phyloP scores from a whole-genome alignment of 1,284 basidiomycete genomes.

The Ustilago esculenta region DNA sequence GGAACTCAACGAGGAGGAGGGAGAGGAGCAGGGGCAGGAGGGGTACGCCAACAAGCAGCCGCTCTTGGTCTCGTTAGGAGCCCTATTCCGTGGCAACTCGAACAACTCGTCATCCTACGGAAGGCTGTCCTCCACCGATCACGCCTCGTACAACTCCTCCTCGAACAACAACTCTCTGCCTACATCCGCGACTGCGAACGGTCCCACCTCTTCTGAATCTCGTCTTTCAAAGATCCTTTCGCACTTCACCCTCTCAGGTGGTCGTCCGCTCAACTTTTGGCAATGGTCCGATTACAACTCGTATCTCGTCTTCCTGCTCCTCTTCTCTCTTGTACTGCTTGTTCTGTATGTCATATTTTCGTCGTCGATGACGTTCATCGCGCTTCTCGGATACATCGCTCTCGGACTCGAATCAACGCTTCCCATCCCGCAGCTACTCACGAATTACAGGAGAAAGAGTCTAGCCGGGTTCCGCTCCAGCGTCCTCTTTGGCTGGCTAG shows the following conservation, averaged over 20 bases:
- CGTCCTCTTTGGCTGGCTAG: slow-evolving; percentile 73
- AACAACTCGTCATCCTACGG: slow-evolving; percentile 6
- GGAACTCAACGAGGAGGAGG: slow-evolving; percentile 8
- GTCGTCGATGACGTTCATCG: slow-evolving; percentile 74
- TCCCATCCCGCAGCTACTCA: slow-evolving; percentile 52
- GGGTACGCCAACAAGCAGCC: slow-evolving; percentile 40
- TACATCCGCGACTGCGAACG: too few relatives aligned
- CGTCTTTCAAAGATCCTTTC: neutral
- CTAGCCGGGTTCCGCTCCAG: slow-evolving; percentile 84
- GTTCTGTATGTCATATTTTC: slow-evolving; percentile 74
- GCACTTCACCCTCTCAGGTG: neutral
- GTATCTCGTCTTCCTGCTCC: slow-evolving; percentile 83
- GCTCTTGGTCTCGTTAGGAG: slow-evolving; percentile 37
- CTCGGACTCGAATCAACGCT: slow-evolving; percentile 70
- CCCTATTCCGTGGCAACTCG: slow-evolving; percentile 12
- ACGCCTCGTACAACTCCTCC: slow-evolving; percentile 2
- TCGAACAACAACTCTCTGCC: neutral
- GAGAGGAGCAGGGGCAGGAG: slow-evolving; percentile 8
- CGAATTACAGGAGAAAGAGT: slow-evolving; percentile 77
- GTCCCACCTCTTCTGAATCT: neutral
- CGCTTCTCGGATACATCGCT: slow-evolving; percentile 78
- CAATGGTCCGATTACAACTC: slow-evolving; percentile 79
- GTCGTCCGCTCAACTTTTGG: slow-evolving; percentile 81
- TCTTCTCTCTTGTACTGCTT: slow-evolving; percentile 71
- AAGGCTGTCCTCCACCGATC: slow-evolving; percentile 14